Evolutionary conservation across 2,329 filamentous ascomycete genomes (phyloP), one percentile per base, ranked within the genome.

Genomic region (Talaromyces rugulosus): DNA sequence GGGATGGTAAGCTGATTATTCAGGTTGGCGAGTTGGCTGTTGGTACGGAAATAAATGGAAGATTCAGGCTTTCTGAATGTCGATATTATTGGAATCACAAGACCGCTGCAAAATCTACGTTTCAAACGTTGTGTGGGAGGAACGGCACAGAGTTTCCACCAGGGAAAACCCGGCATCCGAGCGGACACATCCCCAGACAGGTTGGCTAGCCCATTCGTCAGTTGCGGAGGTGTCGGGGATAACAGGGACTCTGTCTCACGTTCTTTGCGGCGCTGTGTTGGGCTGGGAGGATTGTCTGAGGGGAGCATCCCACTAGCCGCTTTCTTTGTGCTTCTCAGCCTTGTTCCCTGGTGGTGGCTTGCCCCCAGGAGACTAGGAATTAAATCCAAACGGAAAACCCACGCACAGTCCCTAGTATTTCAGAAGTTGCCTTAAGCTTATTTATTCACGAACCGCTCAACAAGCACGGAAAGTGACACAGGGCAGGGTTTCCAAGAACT

Each of bases 171-270:
- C 61, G 58, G 61, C 53, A 60, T 58, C 61, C 60, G 60, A 52
- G 58, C 58, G 40, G 27, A 40, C 40, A 28, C 31, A 53, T 23
- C 44, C 54, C 33, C 56, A 55, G 54, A 47, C 44, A 47, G 42
- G n/a, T n/a, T 11, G 57, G 61, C 61, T 23, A 58, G n/a, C 40
- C 61, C 58, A 63, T 60, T 63, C 58, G 53, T 55, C 61, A 58
- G 53, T 51, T 63, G 58, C 36, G 58, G 58, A 60, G 54, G 33
- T 33, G 30, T 23, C 57, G 34, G 58, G 58, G 51, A 31, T 36
- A 51, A 58, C 47, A 50, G 28, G 44, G 12, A 33, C 36, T 18
- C 40, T 58, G 60, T 62, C 60, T 58, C 56, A 62, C 55, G 34
- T 56, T 56, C 30, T 50, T 59, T n/a, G 52, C 42, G 50, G 28